Evolutionary conservation across 345 rosid species (phyloP).

Genomic region (Ailanthus altissimus): DNA sequence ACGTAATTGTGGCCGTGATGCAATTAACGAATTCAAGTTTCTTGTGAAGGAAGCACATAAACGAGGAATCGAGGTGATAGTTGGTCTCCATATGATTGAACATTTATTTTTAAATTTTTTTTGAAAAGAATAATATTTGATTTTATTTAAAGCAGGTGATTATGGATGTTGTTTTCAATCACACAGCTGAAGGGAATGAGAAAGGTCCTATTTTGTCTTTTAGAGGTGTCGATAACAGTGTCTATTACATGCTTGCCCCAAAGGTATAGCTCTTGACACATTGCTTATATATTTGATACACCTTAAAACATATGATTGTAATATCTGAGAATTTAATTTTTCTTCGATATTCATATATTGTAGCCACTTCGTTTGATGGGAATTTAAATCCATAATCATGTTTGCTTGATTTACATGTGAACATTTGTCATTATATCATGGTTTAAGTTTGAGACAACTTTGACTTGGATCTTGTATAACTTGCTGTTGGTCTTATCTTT

Average conservation of each 20-base stretch:
- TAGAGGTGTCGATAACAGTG: conserved; percentile 90
- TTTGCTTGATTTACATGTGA: too few species aligned
- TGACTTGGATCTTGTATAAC: too few species aligned
- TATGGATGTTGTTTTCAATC: conserved; percentile 97
- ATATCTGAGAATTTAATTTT: too few species aligned
- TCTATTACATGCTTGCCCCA: conserved; percentile 96
- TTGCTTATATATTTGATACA: background rate
- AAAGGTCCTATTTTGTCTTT: conserved; percentile 84
- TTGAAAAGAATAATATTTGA: conserved; percentile 25
- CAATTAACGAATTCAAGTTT: conserved; percentile 81
- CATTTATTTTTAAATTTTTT: conserved; percentile 9
- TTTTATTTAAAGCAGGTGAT: conserved; percentile 60
- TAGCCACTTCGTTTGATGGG: too few species aligned
- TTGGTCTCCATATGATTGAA: conserved; percentile 22
- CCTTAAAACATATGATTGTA: too few species aligned
- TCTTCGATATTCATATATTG: too few species aligned
- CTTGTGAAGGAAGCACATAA: conserved; percentile 92
- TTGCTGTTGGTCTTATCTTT: too few species aligned
- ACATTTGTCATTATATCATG: too few species aligned
- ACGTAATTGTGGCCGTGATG: conserved; percentile 58
- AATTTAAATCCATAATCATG: too few species aligned
- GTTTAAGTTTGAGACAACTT: too few species aligned
- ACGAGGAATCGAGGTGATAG: conserved; percentile 87
- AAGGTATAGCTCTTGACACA: conserved; percentile 56
- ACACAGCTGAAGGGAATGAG: conserved; percentile 98